Base-by-base conservation (phyloP, 2,329 filamentous ascomycete species). In the Fusarium protoensiforme region DNA sequence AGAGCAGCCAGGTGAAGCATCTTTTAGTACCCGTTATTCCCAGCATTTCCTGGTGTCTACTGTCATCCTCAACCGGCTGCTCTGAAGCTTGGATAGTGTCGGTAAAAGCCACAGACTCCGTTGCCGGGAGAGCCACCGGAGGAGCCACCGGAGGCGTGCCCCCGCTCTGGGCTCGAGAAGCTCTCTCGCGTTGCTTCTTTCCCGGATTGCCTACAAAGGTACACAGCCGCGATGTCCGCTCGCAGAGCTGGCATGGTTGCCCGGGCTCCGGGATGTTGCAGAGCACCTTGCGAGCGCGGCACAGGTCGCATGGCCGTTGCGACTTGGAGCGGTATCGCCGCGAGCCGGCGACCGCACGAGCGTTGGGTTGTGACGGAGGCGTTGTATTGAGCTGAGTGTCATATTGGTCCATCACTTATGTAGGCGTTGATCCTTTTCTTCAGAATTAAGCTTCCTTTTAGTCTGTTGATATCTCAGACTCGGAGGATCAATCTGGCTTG, bases 221-320 rank as follows among this genome's bases (percentile, higher is more conserved):
- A 41, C 76, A 78, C 1, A 64, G 65, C 7, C 76, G 64, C 11
- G 75, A 75, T 1, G 73, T 77, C 7, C 76, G 63, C 24, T 74
- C 64, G 24, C 76, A 78, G 4, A 78, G 68, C 48, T 78, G 76
- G 33, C 76, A 78, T 20, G 76, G 76, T 38, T 64, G 58, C n/a
- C 66, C 59, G 1, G 76, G 76, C 35, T 78, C 76, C 7, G 76
- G 76, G 4, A 78, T 78, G 10, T 78, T 78, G 63, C 76, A 78
- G 5, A 78, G 71, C 2, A 72, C 76, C 38, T 78, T 78, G 24
- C 76, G 76, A 3, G 75, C 58, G 11, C 72, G 75, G 33, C 73
- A 77, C 13, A 75, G 57, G 56, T 76, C 73, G 48, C 73, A 76
- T 29, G 75, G 73, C 20, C 73, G 56, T 54, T 77, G 73, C 0